Base-by-base conservation (phyloP, 495 filamentous ascomycete species). In the Pseudevernia furfuracea region DNA sequence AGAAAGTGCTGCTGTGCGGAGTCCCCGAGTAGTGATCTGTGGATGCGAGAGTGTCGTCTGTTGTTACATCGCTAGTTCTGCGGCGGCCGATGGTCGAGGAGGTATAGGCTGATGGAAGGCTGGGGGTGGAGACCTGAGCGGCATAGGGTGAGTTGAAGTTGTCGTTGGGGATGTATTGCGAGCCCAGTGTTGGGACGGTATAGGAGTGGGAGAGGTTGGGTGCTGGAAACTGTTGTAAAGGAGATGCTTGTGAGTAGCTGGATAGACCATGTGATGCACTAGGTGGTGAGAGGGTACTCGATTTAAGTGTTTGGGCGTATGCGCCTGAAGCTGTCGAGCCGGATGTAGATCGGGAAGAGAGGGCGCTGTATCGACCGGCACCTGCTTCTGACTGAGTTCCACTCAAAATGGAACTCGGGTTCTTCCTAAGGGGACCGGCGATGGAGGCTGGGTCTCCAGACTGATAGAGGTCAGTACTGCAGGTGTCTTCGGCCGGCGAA, bases 401-500 rank as follows among this genome's bases (percentile, higher is more conserved):
- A 74, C 73, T 67, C 73, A 77, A 57, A 63, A 68, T 76, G 19
- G 73, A 71, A 25, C 69, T 75, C 58, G 75, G 74, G 17, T 78
- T 71, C 21, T 75, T 75, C 17, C 75, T 71, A 32, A 79, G 72
- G 28, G 78, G 73, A 21, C 78, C 73, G 48, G 79, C 77, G 28
- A 78, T 82, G 25, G 81, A 82, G 17, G 79, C 79, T 62, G 81
- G 81, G 66, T 79, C 81, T 32, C 78, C 80, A 55, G 80, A 83
- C 80, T 83, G 53, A 4, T 19, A 56, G 19, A 28, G 36, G 36
- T 41, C 41, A 55, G 49, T 59, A 30, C 14, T 58, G 32, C 9
- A n/a, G 39, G 38, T 17, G 21, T 36, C n/a, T 44, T 36, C 12
- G 36, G 53, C 1, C 25, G 30, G 12, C 25, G 58, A 28, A 39